Conservation (phyloP, 305 asterid species). For the Fraxinus dipetala region DNA sequence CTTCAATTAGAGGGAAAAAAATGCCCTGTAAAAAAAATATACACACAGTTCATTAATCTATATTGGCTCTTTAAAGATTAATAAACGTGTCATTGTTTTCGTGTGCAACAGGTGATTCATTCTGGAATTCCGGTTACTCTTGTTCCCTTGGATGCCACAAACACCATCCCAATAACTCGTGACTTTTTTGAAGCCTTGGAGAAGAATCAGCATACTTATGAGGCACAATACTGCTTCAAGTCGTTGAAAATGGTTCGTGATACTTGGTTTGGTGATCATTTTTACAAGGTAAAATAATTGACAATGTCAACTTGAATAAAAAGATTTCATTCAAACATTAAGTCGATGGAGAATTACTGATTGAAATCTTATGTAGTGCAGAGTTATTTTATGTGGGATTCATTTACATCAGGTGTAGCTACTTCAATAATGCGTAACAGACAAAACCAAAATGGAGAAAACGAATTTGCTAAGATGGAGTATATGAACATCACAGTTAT, state of each 20-base stretch:
- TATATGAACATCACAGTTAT: conserved; percentile 72
- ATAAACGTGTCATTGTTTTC: neutral
- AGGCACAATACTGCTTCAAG: conserved; percentile 82
- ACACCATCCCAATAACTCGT: conserved; percentile 66
- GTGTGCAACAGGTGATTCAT: conserved; percentile 60
- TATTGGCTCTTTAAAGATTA: conserved; percentile 1
- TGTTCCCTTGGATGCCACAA: conserved; percentile 89
- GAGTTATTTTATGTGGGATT: conserved; percentile 92
- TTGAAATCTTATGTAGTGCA: conserved; percentile 34
- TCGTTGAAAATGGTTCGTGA: conserved; percentile 75
- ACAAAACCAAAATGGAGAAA: conserved; percentile 47
- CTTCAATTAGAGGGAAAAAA: neutral
- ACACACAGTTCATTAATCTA: neutral
- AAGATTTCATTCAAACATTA: neutral
- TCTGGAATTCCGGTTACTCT: conserved; percentile 79
- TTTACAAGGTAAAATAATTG: conserved; percentile 50
- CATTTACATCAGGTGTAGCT: conserved; percentile 76
- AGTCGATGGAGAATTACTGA: conserved; percentile 5
- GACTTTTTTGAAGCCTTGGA: conserved; percentile 54
- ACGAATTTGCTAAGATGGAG: conserved; percentile 82
- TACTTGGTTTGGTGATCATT: conserved; percentile 60
- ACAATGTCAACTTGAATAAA: neutral
- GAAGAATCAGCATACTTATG: conserved; percentile 66
- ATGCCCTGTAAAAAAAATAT: neutral
- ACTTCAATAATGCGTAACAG: conserved; percentile 68